A percentile compares a stretch with the other conserved stretches of the same genome.
These are phyloP conservation scores for Oryza rufipogon DNA, from an alignment of 176 grass and related monocot species.

Conservation along the genomic window DNA sequence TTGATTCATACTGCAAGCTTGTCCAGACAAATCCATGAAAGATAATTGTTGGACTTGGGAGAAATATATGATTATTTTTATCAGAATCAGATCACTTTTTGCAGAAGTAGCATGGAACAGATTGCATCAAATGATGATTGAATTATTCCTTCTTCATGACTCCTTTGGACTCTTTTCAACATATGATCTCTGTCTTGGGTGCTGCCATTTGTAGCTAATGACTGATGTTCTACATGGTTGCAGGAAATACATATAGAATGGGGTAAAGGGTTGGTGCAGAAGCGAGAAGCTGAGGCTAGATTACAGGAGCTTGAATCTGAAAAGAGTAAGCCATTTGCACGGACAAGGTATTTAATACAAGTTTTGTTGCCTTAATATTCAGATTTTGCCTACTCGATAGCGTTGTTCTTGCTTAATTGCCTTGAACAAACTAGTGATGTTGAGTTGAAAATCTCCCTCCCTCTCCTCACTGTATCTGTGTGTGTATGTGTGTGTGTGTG, in stretches of 20 bases:
- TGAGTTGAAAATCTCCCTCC: not conserved
- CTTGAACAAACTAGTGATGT: constrained; percentile 4
- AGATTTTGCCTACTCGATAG: not conserved
- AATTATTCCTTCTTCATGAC: not conserved
- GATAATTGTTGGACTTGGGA: not conserved
- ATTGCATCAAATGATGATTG: not conserved
- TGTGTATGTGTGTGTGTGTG: not conserved
- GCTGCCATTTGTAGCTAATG: constrained; percentile 1
- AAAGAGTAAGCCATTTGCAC: constrained; percentile 85
- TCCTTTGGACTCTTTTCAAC: not conserved
- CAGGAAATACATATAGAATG: constrained; percentile 85
- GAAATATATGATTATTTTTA: constrained; percentile 11
- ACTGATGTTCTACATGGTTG: constrained; percentile 24
- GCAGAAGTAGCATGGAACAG: not conserved
- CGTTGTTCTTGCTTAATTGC: not conserved
- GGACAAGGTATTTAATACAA: constrained; percentile 62
- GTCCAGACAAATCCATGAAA: not conserved
- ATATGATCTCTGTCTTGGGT: constrained; percentile 9
- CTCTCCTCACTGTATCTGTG: not conserved
- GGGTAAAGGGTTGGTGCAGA: constrained; percentile 95
- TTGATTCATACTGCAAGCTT: not conserved
- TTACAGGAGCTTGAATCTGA: constrained; percentile 69
- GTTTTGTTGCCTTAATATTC: not conserved
- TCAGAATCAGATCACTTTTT: not conserved
- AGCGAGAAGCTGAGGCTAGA: constrained; percentile 81